Evolutionary conservation across 495 filamentous ascomycete species (phyloP), one percentile per base, ranked within the genome.

Genomic region (Thozetella sp.): DNA sequence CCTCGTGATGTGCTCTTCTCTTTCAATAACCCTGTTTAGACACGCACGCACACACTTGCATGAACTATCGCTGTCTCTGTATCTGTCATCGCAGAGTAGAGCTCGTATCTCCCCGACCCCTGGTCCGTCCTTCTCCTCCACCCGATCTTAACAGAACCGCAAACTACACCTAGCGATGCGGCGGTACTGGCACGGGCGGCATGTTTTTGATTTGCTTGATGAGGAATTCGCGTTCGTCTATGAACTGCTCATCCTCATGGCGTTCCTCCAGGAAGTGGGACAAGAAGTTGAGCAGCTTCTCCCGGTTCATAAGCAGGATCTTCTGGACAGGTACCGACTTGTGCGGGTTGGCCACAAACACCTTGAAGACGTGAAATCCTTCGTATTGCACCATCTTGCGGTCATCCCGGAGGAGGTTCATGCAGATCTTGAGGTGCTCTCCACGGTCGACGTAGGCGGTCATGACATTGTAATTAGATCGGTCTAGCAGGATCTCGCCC

Each of bases 341-440:
- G 79, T 97, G 89, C 86, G 96, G 79, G 70, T 99, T 98, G 51
- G 96, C 96, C 52, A 98, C 95, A 76, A 99, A 99, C 58, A 99
- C 93, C 82, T 99, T 99, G 80, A 99, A 99, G 34, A 99, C 94
- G 73, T 99, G 96, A 73, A 99, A 99, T 23, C 93, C 94, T 74
- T 99, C 96, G 69, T 98, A 99, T 70, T 97, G 93, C 53, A 99
- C 95, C 92, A 98, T 99, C 72, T 95, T 93, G 65, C 93, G 86
- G 70, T 98, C 94, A 73, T 97, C 94, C 52, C 90, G 85, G 55
- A 99, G 77, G 54, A 98, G 79, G 70, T 96, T 97, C 96, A 99
- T 99, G 76, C 91, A 93, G 55, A 97, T 85, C 79, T 99, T 99
- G 61, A 99, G 83, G 68, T 98, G 92, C 66, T 97, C 93, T 37